A percentile compares a stretch with the other conserved stretches of the same genome.
These are phyloP conservation scores for Mucor lusitanicus DNA, from an alignment of 371 early-diverging fungal species.

Conservation along the genomic window DNA sequence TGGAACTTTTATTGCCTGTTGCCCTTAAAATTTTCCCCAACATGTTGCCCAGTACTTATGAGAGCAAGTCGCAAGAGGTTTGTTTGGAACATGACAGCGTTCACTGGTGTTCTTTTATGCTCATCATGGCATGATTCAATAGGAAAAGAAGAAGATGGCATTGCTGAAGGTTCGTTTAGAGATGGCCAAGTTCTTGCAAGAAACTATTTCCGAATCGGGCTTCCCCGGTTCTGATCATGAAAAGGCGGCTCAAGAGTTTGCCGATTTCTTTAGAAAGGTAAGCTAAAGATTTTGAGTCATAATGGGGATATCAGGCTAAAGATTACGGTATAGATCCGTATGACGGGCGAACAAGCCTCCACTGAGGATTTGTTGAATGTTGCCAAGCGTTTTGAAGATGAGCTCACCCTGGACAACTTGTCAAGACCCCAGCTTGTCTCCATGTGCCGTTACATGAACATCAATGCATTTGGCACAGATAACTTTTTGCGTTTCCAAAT, in stretches of 20 bases:
- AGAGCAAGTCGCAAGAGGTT: constrained; percentile 82
- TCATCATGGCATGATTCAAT: neutral
- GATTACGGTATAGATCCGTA: constrained; percentile 66
- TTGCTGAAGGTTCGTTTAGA: constrained; percentile 88
- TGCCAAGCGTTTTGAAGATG: constrained; percentile 89
- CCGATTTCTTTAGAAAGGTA: constrained; percentile 82
- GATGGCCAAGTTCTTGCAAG: constrained; percentile 93
- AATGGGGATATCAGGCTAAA: neutral
- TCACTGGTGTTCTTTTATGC: neutral
- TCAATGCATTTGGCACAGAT: constrained; percentile 96
- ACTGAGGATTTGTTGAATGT: constrained; percentile 84
- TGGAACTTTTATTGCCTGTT: constrained; percentile 92
- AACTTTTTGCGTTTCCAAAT: constrained; percentile 90
- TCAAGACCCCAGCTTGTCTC: constrained; percentile 93
- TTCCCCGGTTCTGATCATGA: constrained; percentile 60
- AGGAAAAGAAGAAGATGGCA: constrained; percentile 92
- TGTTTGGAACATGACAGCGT: neutral
- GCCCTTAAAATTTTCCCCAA: constrained; percentile 94
- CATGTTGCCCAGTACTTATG: constrained; percentile 96
- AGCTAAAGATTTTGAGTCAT: neutral
- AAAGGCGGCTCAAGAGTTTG: constrained; percentile 77
- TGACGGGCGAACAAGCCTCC: constrained; percentile 81
- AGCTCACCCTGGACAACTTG: constrained; percentile 90
- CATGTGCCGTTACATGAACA: constrained; percentile 92
- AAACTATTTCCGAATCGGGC: constrained; percentile 90